Evolutionary conservation across 345 rosid species (phyloP).

Genomic region (Noccaea caerulescens): DNA sequence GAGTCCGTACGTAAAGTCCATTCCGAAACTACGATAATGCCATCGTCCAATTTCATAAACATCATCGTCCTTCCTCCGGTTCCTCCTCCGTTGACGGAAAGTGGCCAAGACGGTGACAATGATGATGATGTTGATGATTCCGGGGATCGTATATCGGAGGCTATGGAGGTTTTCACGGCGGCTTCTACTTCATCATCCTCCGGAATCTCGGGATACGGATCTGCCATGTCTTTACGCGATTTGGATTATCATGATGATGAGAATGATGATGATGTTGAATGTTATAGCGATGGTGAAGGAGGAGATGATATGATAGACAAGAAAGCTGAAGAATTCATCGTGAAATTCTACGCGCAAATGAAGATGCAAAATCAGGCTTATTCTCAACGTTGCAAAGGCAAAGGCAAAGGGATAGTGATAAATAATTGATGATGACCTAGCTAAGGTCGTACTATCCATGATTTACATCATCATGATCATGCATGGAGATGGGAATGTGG

Average conservation of each 20-base stretch:
- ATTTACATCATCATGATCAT: slow-evolving; percentile 5
- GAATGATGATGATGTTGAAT: slow-evolving; percentile 27
- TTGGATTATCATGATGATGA: slow-evolving; percentile 26
- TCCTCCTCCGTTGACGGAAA: slow-evolving; percentile 10
- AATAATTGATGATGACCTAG: neutral
- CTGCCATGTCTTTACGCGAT: slow-evolving; percentile 52
- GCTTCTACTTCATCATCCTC: slow-evolving; percentile 34
- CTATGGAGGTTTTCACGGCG: slow-evolving; percentile 40
- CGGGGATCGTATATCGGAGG: slow-evolving; percentile 22
- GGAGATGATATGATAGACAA: slow-evolving; percentile 71
- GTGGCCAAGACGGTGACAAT: neutral
- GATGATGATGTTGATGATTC: neutral
- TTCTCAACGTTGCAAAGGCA: slow-evolving; percentile 37
- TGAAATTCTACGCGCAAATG: slow-evolving; percentile 62
- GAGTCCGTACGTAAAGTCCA: slow-evolving; percentile 52
- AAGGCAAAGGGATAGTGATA: slow-evolving; percentile 23
- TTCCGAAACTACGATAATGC: slow-evolving; percentile 32
- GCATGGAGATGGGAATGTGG: slow-evolving; percentile 20
- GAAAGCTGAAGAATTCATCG: slow-evolving; percentile 77
- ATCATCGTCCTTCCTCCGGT: slow-evolving; percentile 47
- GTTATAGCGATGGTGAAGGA: slow-evolving; percentile 34
- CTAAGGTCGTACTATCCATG: neutral
- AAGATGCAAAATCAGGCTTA: slow-evolving; percentile 49
- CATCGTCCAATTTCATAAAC: slow-evolving; percentile 38
- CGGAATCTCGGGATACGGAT: slow-evolving; percentile 51